phyloP scores from a whole-genome alignment of 2,329 filamentous ascomycete genomes.

The Achaetomium macrosporum region DNA sequence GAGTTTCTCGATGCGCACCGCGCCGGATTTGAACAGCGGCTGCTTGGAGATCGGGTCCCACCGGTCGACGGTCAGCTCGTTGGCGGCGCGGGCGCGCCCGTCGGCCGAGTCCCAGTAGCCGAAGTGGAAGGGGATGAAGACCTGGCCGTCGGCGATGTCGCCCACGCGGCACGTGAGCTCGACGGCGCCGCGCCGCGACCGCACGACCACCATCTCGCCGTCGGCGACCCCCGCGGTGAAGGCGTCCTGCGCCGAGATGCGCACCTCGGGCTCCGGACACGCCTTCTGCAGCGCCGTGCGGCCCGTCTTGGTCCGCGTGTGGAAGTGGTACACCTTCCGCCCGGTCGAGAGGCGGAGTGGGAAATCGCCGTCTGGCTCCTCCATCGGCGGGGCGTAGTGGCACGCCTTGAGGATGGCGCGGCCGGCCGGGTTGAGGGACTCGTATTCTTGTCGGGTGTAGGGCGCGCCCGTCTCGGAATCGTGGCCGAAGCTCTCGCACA shows the following conservation, averaged over 20 bases:
- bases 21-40: constrained; percentile 33
- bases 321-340: constrained; percentile 32
- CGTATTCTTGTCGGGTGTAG: constrained; percentile 28
- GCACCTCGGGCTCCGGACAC: constrained; percentile 28
- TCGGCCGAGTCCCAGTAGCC: constrained; percentile 33
- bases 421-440: constrained; percentile 29
- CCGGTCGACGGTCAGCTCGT: constrained; percentile 31
- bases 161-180: constrained; percentile 29
- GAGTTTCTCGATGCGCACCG: constrained; percentile 30
- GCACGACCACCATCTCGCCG: constrained; percentile 30
- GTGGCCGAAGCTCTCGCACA: constrained; percentile 34
- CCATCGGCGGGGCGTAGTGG: constrained; percentile 28
- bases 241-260: constrained; percentile 29
- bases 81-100: constrained; percentile 30
- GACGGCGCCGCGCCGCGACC: constrained; percentile 28
- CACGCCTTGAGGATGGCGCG: constrained; percentile 32
- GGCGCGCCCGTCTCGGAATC: constrained; percentile 34
- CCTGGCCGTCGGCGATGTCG: constrained; percentile 27
- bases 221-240: constrained; percentile 22
- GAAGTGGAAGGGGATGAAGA: constrained; percentile 37
- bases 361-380: constrained; percentile 29
- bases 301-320: constrained; percentile 35
- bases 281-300: constrained; percentile 29
- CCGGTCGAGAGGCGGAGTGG: constrained; percentile 32
- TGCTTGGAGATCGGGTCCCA: constrained; percentile 35